phyloP scores from a whole-genome alignment of 139 green algal species.

The Chlorokybus atmophyticus region DNA sequence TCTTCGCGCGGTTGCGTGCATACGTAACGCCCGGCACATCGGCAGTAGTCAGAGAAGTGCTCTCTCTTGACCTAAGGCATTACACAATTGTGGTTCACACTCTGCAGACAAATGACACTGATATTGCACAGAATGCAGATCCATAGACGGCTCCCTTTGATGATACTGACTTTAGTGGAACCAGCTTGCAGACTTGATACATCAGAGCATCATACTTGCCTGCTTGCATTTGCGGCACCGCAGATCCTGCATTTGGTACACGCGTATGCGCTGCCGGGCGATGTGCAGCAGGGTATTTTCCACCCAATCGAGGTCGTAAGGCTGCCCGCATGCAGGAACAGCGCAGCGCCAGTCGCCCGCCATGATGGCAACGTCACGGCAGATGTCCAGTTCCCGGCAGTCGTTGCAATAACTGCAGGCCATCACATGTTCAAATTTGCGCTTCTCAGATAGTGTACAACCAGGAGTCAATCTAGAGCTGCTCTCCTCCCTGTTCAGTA shows the following conservation, averaged over 20 bases:
- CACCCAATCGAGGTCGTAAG: constrained; percentile 47
- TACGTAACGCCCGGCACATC: constrained; percentile 22
- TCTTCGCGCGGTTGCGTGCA: constrained; percentile 9
- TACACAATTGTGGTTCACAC: constrained; percentile 4
- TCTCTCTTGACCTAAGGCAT: constrained; percentile 18
- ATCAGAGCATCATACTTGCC: constrained; percentile 1
- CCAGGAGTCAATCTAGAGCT: too few species aligned
- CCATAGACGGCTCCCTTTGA: not conserved
- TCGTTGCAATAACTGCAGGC: constrained; percentile 62
- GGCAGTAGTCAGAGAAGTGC: constrained; percentile 21
- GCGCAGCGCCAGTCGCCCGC: constrained; percentile 36
- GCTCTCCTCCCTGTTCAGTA: too few species aligned
- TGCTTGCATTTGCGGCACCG: constrained; percentile 38
- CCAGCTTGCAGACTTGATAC: not conserved
- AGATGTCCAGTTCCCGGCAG: constrained; percentile 82
- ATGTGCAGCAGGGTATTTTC: constrained; percentile 46
- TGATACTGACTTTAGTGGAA: not conserved
- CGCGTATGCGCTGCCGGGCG: constrained; percentile 34
- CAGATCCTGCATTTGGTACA: constrained; percentile 80
- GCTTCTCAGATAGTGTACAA: too few species aligned
- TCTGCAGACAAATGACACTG: not conserved
- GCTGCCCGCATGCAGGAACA: constrained; percentile 29
- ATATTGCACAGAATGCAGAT: not conserved
- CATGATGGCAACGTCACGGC: constrained; percentile 53
- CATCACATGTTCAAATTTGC: too few species aligned